Conservation (phyloP, 2,329 filamentous ascomycete species). For the Alternaria solani region DNA sequence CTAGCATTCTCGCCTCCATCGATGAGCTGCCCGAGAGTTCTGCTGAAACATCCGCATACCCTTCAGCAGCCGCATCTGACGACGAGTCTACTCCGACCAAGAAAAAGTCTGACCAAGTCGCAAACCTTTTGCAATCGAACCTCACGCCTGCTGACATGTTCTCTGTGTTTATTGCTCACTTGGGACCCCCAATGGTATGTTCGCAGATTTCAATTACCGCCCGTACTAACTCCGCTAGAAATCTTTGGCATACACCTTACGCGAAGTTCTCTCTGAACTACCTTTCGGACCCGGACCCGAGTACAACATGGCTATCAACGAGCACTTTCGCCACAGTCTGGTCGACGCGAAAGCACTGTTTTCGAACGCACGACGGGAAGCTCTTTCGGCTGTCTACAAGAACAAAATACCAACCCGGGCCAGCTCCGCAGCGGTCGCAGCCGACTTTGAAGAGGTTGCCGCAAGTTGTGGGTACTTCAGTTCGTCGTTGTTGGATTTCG, state of each 20-base stretch:
- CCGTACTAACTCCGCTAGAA: constrained; percentile 61
- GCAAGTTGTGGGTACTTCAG: constrained; percentile 98
- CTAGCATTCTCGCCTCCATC: constrained; percentile 53
- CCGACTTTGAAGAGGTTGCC: constrained; percentile 95
- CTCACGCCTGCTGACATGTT: constrained; percentile 82
- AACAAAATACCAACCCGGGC: constrained; percentile 76
- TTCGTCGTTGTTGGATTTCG: constrained; percentile 89
- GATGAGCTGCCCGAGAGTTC: constrained; percentile 51
- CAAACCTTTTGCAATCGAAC: constrained; percentile 38
- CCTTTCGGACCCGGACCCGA: constrained; percentile 77
- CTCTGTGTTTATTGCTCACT: constrained; percentile 82
- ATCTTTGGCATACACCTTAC: constrained; percentile 89
- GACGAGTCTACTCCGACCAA: constrained; percentile 32
- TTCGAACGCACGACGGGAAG: constrained; percentile 75
- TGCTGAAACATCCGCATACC: constrained; percentile 37
- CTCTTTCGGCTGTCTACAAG: constrained; percentile 80
- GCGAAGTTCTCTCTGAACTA: constrained; percentile 85
- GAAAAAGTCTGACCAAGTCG: constrained; percentile 28
- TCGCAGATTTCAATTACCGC: not conserved
- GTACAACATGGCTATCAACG: constrained; percentile 76
- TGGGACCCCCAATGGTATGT: constrained; percentile 84
- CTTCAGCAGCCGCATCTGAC: constrained; percentile 41
- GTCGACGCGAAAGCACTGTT: constrained; percentile 83
- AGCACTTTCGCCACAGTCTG: constrained; percentile 81
- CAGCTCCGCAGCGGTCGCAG: constrained; percentile 77